Conservation (phyloP, 2,329 filamentous ascomycete genomes). For the Clonostachys sp. region DNA sequence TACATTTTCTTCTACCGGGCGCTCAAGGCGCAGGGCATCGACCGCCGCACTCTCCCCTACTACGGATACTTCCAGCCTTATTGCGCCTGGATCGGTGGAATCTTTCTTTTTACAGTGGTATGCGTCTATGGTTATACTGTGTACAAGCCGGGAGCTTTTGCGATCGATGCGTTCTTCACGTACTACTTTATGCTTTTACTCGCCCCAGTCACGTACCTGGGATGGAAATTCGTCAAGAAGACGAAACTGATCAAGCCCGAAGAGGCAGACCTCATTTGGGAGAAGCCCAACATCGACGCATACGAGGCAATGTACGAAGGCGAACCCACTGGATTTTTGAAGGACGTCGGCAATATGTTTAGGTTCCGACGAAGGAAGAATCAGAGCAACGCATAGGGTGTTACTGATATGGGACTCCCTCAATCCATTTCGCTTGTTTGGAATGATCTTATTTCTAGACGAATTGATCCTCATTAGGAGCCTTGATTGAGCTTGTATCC, state of each 20-base stretch:
- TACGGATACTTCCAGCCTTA: conserved; percentile 55
- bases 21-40: conserved; percentile 44
- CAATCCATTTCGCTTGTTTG: no score
- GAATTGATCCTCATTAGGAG: no score
- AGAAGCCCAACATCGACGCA: conserved; percentile 53
- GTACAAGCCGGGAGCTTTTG: conserved; percentile 38
- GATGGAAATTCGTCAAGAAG: conserved; percentile 60
- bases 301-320: conserved; percentile 45
- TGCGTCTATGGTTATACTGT: conserved; percentile 51
- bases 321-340: conserved; percentile 47
- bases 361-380: conserved; percentile 23
- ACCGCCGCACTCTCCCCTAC: conserved; percentile 52
- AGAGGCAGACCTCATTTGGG: conserved; percentile 57
- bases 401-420: no score
- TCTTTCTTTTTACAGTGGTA: conserved; percentile 35
- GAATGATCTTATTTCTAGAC: no score
- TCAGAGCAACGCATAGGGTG: no score
- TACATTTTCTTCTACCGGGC: conserved; percentile 46
- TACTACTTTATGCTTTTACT: conserved; percentile 56
- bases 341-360: conserved; percentile 41
- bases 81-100: conserved; percentile 40
- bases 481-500: no score
- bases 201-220: conserved; percentile 45
- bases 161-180: conserved; percentile 38
- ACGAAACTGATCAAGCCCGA: conserved; percentile 48